Percentiles rank a stretch among this genome's conserved stretches.
These are phyloP conservation scores for Arachnopeziza araneosa DNA, from an alignment of 2,329 filamentous ascomycete genomes.

Conservation along the genomic window DNA sequence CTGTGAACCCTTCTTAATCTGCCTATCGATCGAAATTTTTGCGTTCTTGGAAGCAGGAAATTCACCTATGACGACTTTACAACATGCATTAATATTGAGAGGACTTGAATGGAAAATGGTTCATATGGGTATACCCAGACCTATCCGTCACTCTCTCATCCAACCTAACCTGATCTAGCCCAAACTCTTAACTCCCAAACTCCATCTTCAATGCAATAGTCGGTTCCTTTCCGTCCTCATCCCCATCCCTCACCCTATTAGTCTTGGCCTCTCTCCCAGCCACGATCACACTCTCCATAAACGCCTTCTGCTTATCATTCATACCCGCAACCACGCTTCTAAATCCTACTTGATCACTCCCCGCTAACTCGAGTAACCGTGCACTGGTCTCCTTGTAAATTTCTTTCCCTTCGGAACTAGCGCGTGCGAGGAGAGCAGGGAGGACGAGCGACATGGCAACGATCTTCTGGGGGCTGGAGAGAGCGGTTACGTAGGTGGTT, in stretches of 20 bases:
- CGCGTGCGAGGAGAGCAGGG: constrained; percentile 69
- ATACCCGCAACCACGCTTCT: constrained; percentile 67
- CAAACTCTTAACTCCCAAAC: constrained; percentile 49
- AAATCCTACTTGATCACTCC: constrained; percentile 67
- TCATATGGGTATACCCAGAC: not conserved
- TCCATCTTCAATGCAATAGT: constrained; percentile 94
- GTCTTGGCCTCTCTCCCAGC: constrained; percentile 46
- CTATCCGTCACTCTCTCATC: not conserved
- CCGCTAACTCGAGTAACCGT: constrained; percentile 75
- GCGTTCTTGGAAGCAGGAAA: no score
- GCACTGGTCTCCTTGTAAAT: constrained; percentile 67
- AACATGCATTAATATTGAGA: not conserved
- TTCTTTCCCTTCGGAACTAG: constrained; percentile 54
- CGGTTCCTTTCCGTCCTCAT: constrained; percentile 53
- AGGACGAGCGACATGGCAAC: constrained; percentile 71
- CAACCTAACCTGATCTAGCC: not conserved
- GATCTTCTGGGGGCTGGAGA: constrained; percentile 42
- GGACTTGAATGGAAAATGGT: not conserved
- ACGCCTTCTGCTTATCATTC: constrained; percentile 61
- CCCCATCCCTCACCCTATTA: constrained; percentile 36
- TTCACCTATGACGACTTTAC: no score
- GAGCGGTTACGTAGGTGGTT: constrained; percentile 58
- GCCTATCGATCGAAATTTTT: no score
- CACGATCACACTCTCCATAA: constrained; percentile 77
- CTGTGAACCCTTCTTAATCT: no score